These are phyloP conservation scores for Pseudocercospora vitis DNA, from an alignment of 2,329 filamentous ascomycete species.

Conservation along the genomic window DNA sequence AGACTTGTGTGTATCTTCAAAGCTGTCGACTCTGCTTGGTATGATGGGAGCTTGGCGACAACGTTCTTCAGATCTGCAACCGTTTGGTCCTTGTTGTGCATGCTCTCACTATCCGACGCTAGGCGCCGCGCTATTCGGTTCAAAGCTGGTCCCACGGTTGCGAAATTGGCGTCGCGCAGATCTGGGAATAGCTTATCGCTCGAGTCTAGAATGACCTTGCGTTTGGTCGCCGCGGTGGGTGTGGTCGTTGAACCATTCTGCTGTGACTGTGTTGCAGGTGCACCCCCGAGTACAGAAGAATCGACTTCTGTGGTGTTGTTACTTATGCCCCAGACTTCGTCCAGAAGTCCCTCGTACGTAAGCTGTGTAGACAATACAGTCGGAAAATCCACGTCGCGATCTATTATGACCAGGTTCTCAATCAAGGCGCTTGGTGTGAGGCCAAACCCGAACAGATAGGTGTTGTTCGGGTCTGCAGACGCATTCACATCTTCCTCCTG, in stretches of 20 bases:
- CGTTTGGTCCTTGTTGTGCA: slow-evolving; percentile 76
- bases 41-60: slow-evolving; percentile 87
- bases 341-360: slow-evolving; percentile 93
- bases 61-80: slow-evolving; percentile 91
- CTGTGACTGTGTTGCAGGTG: slow-evolving; percentile 57
- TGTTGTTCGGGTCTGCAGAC: slow-evolving; percentile 41
- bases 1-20: slow-evolving; percentile 89
- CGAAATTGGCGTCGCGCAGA: slow-evolving; percentile 89
- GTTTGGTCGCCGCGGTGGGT: slow-evolving; percentile 65
- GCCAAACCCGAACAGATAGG: slow-evolving; percentile 58
- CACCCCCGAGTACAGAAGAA: slow-evolving; percentile 79
- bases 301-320: slow-evolving; percentile 94
- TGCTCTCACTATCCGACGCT: slow-evolving; percentile 82
- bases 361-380: slow-evolving; percentile 90
- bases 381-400: slow-evolving; percentile 91
- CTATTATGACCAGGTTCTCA: slow-evolving; percentile 90
- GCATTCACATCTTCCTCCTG: slow-evolving; percentile 72
- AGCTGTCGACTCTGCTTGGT: slow-evolving; percentile 90
- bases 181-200: slow-evolving; percentile 86
- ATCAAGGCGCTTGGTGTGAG: slow-evolving; percentile 82
- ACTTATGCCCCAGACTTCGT: slow-evolving; percentile 87
- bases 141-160: slow-evolving; percentile 82
- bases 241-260: slow-evolving; percentile 37
- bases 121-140: slow-evolving; percentile 88
- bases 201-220: slow-evolving; percentile 84